Base-by-base conservation (phyloP, 2,329 filamentous ascomycete genomes). In the Arthrobotrys entomopaga region DNA sequence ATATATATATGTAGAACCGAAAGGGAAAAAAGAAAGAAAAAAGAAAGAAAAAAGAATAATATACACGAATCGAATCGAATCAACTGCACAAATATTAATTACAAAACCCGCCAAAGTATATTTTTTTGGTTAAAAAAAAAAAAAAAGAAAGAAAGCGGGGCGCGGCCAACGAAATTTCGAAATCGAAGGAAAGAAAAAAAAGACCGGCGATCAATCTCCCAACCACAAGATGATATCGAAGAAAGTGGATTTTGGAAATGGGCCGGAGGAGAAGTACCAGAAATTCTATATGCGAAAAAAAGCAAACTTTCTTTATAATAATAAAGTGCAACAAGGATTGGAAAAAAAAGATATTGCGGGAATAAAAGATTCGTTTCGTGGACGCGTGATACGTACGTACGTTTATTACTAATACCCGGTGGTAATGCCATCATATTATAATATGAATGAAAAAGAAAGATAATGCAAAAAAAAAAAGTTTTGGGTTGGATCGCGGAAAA, bases 211-310 rank as follows among this genome's bases (percentile, higher is more conserved):
- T 6, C 2, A 34, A 34, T 34, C 29, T 34, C 29, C 29, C 42
- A n/a, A 19, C n/a, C n/a, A n/a, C n/a, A n/a, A n/a, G n/a, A n/a
- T n/a, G n/a, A n/a, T n/a, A n/a, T 46, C 7, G n/a, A 22, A 42
- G 20, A 42, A 8, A 20, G 26, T 19, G 19, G 34, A 71, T 16
- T 53, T 60, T 54, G 59, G 20, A 56, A 66, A 76, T n/a, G n/a
- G n/a, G n/a, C n/a, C n/a, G 54, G 6, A 15, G 29, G 64, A 58
- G 56, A 64, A 60, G 54, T 72, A 43, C 57, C 60, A 75, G 70
- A 69, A 70, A 58, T 42, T 57, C 53, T 56, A 76, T 76, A 65
- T 72, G 50, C 52, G 26, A 59, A 42, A 52, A 29, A 34, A 69
- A 56, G 34, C 50, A 46, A 38, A 64, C 29, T 34, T 34, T 34